A percentile compares a stretch with the other conserved stretches of the same genome.
Conservation (phyloP, 1,284 basidiomycete genomes). For the Sporisorium iseilematis-ciliati region DNA sequence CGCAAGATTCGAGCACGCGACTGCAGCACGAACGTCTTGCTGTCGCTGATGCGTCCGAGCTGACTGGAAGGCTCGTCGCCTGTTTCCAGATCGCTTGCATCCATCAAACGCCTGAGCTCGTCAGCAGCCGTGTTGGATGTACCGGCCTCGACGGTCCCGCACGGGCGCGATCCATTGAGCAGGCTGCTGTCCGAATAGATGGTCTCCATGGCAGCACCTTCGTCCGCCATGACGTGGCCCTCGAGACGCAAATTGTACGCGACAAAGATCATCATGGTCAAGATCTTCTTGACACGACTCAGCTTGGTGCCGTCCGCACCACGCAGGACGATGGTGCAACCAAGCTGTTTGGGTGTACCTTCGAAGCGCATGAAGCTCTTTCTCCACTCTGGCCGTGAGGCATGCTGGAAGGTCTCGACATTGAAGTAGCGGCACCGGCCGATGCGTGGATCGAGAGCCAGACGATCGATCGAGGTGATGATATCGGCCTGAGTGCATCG, state of each 20-base stretch:
- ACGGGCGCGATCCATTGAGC: slow-evolving; percentile 37
- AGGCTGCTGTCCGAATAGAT: slow-evolving; percentile 48
- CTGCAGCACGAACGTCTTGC: slow-evolving; percentile 35
- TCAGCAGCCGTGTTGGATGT: slow-evolving; percentile 34
- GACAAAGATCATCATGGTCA: slow-evolving; percentile 89
- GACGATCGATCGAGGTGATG: slow-evolving; percentile 92
- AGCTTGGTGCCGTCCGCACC: slow-evolving; percentile 87
- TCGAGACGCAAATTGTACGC: slow-evolving; percentile 92
- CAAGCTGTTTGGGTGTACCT: slow-evolving; percentile 89
- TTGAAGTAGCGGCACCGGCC: slow-evolving; percentile 90
- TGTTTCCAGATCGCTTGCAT: slow-evolving; percentile 14
- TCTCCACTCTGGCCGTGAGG: slow-evolving; percentile 85
- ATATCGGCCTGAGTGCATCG: slow-evolving; percentile 95
- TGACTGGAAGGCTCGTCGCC: slow-evolving; percentile 21
- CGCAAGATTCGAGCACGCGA: slow-evolving; percentile 42
- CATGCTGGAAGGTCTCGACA: slow-evolving; percentile 94
- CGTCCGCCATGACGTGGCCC: slow-evolving; percentile 93
- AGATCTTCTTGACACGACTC: slow-evolving; percentile 88
- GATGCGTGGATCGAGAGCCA: slow-evolving; percentile 88
- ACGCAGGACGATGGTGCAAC: slow-evolving; percentile 91
- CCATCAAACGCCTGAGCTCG: slow-evolving; percentile 30
- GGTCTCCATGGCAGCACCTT: slow-evolving; percentile 68
- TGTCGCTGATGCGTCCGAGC: slow-evolving; percentile 28
- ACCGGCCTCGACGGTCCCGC: slow-evolving; percentile 29
- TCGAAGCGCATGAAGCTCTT: slow-evolving; percentile 96